Base-by-base conservation (phyloP, 441 rosid genomes). In the Kokia cookei region DNA sequence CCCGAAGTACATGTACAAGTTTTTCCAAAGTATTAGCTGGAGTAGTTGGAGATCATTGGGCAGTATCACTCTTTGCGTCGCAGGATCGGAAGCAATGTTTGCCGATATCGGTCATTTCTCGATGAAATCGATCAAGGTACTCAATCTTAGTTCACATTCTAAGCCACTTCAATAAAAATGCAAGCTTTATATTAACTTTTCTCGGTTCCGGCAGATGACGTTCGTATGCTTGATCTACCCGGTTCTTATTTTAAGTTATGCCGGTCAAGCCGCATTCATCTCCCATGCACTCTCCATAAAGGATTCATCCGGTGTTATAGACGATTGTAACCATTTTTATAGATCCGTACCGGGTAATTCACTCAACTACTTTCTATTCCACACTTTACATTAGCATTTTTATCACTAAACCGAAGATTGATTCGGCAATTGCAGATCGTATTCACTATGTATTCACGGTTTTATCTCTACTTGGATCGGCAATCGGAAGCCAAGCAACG, bases 71-170 rank as follows among this genome's bases (percentile, higher is more conserved):
- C 88, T 90, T 14, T 85, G 94, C 65, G 77, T 81, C 4, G 37
- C 88, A 89, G 93, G 96, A 65, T 84, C 91, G 35, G 96, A 90
- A 79, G 86, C 93, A 69, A 89, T 89, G 89, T 90, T 87, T 77
- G 90, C 90, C 4, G 86, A 90, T 83, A 73, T 90, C 6, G 96
- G 96, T 42, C 96, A 89, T 79, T 90, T 90, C 78, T 89, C 96
- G 0, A 85, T 69, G 82, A 86, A 73, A 76, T 86, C 95, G 2
- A 84, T 90, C 63, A 83, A 82, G 90, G 95, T 86, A 73, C 54
- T 51, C 2, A 64, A 72, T 72, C 42, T 32, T 48, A 63, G n/a
- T 26, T 78, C 17, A 2, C 14, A 10, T 43, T 12, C 4, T 10
- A 32, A 0, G 12, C 13, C 24, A 66, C 24, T 54, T 19, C 50